These are phyloP conservation scores for Thelephora ganbajun DNA, from an alignment of 768 basidiomycete species.

Conservation along the genomic window DNA sequence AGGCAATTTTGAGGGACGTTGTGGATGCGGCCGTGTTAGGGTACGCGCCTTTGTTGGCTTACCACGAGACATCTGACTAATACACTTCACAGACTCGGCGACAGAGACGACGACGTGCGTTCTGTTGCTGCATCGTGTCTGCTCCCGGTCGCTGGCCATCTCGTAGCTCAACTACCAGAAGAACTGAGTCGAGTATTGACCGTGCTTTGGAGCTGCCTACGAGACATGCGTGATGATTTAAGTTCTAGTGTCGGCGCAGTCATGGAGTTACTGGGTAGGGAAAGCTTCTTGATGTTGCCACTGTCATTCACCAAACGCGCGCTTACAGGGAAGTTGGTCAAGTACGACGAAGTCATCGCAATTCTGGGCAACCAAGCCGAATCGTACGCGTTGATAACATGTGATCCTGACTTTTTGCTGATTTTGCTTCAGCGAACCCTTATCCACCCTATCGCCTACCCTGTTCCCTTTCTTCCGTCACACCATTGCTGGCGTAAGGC, in stretches of 20 bases:
- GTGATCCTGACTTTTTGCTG: neutral
- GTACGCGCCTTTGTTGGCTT: constrained; percentile 26
- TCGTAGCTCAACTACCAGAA: constrained; percentile 64
- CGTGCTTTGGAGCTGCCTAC: constrained; percentile 83
- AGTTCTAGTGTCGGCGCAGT: constrained; percentile 94
- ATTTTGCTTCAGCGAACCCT: constrained; percentile 42
- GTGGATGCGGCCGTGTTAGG: constrained; percentile 87
- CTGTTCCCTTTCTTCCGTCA: constrained; percentile 96
- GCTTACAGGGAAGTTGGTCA: constrained; percentile 71
- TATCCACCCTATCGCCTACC: constrained; percentile 72
- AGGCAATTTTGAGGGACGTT: constrained; percentile 58
- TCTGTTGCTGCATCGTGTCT: constrained; percentile 89
- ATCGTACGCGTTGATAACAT: constrained; percentile 41
- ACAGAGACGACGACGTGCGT: constrained; percentile 91
- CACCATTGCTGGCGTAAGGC: constrained; percentile 84
- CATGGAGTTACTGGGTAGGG: constrained; percentile 88
- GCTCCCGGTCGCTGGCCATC: constrained; percentile 69
- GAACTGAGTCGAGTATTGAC: constrained; percentile 61
- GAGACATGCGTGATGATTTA: constrained; percentile 90
- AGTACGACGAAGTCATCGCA: constrained; percentile 62
- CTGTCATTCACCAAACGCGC: neutral
- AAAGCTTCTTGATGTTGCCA: neutral
- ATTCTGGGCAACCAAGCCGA: constrained; percentile 54
- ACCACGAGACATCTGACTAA: neutral
- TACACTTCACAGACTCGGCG: constrained; percentile 49